Conservation (phyloP, 2,329 filamentous ascomycete species). For the Pseudogymnoascus sp. region DNA sequence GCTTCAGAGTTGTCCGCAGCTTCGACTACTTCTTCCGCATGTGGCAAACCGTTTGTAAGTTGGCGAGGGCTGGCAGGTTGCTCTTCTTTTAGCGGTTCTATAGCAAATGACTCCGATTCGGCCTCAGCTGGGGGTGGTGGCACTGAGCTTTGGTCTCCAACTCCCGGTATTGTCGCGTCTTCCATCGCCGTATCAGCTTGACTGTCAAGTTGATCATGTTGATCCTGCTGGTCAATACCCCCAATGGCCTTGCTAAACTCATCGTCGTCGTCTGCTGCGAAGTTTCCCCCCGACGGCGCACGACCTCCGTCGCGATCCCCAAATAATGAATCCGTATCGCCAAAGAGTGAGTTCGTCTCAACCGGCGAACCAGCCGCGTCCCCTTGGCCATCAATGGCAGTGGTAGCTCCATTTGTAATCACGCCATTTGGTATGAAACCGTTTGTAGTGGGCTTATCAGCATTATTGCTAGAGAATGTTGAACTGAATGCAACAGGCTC, state of each 20-base stretch:
- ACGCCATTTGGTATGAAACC: constrained; percentile 39
- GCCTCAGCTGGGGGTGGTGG: constrained; percentile 15
- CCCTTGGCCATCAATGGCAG: constrained; percentile 38
- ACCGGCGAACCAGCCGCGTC: constrained; percentile 58
- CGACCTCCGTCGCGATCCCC: constrained; percentile 63
- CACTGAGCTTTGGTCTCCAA: not conserved
- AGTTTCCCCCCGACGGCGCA: constrained; percentile 50
- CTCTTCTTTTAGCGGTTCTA: not conserved
- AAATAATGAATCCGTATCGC: constrained; percentile 72
- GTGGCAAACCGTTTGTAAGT: constrained; percentile 43
- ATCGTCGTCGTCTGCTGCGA: constrained; percentile 77
- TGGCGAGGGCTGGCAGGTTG: not conserved
- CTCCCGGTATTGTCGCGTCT: constrained; percentile 12
- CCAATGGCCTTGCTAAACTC: constrained; percentile 73
- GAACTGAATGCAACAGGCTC: constrained; percentile 49
- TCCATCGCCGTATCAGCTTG: constrained; percentile 18
- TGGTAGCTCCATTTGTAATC: constrained; percentile 33
- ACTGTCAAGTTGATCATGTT: constrained; percentile 14
- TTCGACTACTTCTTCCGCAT: constrained; percentile 36
- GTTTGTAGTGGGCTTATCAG: constrained; percentile 49
- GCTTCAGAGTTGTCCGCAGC: constrained; percentile 19
- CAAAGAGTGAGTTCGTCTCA: constrained; percentile 70
- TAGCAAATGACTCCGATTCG: constrained; percentile 14
- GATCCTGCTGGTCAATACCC: constrained; percentile 24
- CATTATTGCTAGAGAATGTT: constrained; percentile 73